Conservation (phyloP, 257 asterid species). For the Fraxinus quadrangulata region DNA sequence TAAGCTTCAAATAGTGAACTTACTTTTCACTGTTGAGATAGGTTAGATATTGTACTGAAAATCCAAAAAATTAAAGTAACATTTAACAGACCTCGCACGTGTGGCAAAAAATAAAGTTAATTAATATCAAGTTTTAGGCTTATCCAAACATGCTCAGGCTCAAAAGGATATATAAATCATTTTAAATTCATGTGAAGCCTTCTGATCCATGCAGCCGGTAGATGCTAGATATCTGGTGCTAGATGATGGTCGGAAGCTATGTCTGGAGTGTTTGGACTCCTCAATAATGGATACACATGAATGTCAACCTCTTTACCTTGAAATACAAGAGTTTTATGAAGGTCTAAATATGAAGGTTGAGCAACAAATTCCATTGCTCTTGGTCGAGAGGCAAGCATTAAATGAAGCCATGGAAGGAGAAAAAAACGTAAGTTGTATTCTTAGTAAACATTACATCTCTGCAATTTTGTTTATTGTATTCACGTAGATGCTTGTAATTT, state of each 20-base stretch:
- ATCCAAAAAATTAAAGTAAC: too few species aligned
- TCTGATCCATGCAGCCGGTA: slow-evolving; percentile 49
- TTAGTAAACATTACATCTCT: not conserved
- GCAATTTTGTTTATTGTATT: not conserved
- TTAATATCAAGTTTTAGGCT: not conserved
- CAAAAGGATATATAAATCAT: not conserved
- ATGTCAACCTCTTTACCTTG: slow-evolving; percentile 93
- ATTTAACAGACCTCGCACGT: too few species aligned
- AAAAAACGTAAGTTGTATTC: slow-evolving; percentile 56
- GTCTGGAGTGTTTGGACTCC: slow-evolving; percentile 94
- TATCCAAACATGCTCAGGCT: not conserved
- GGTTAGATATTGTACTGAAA: not conserved
- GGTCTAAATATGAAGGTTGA: slow-evolving; percentile 92
- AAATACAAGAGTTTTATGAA: slow-evolving; percentile 91
- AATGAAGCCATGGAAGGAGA: slow-evolving; percentile 99
- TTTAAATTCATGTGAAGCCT: slow-evolving; percentile 16
- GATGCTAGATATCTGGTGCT: slow-evolving; percentile 78
- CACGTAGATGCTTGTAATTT: slow-evolving; percentile 11
- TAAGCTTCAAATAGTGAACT: not conserved
- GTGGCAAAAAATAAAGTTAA: not conserved
- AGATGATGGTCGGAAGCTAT: slow-evolving; percentile 90
- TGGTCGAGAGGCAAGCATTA: slow-evolving; percentile 96
- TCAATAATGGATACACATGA: slow-evolving; percentile 95
- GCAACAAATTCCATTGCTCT: slow-evolving; percentile 93
- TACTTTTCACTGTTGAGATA: not conserved